Conservation (phyloP, 106 monocot species). For the Ottelia alismoides region DNA sequence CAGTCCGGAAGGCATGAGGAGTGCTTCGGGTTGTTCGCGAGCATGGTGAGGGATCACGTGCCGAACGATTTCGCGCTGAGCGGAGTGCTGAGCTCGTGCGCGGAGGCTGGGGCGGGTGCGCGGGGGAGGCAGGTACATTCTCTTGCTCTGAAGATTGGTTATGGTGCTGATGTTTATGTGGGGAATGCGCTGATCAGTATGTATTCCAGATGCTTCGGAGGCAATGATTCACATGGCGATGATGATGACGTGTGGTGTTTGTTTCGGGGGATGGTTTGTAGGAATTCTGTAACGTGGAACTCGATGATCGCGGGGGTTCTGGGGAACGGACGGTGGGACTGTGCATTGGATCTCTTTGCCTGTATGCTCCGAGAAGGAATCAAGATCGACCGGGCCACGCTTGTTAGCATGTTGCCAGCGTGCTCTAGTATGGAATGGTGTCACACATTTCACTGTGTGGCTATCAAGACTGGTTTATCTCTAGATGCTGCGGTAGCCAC, state of each 20-base stretch:
- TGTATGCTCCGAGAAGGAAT: conserved; percentile 25
- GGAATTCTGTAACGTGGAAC: conserved; percentile 65
- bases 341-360: conserved; percentile 27
- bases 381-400: conserved; percentile 32
- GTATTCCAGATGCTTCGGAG: conserved; percentile 44
- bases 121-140: conserved; percentile 59
- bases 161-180: conserved; percentile 30
- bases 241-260: conserved; percentile 30
- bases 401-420: conserved; percentile 27
- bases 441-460: conserved; percentile 30
- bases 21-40: conserved; percentile 27
- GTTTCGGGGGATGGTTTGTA: conserved; percentile 23
- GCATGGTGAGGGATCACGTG: conserved; percentile 32
- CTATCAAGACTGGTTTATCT: conserved; percentile 33
- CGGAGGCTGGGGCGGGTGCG: conserved; percentile 1
- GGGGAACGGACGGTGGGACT: conserved; percentile 5
- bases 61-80: conserved; percentile 64
- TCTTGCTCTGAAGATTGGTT: conserved; percentile 26
- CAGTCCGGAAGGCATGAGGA: conserved; percentile 18
- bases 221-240: too few species aligned
- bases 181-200: conserved; percentile 63
- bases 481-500: conserved; percentile 42
- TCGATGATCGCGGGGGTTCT: conserved; percentile 50
- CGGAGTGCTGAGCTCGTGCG: conserved; percentile 47
- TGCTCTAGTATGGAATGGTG: conserved; percentile 18